Evolutionary conservation across 2,329 filamentous ascomycete genomes (phyloP).

Genomic region (Bipolaris gigantea): DNA sequence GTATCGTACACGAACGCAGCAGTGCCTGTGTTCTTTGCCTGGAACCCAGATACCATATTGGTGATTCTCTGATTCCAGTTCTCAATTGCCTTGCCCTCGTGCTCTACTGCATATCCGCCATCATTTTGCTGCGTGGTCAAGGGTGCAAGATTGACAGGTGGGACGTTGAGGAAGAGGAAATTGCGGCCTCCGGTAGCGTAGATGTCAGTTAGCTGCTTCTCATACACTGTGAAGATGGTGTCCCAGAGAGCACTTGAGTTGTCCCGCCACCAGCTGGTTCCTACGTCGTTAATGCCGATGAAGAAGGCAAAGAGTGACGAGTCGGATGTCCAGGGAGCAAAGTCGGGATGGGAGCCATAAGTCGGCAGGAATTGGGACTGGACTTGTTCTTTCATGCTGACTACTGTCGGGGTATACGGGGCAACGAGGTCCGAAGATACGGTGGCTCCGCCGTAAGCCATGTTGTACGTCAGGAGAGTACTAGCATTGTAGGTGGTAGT

Average conservation of each 20-base stretch:
- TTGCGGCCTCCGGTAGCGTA: slow-evolving; percentile 53
- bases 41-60: slow-evolving; percentile 48
- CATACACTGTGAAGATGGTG: slow-evolving; percentile 45
- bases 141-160: slow-evolving; percentile 57
- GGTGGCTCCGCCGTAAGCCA: slow-evolving; percentile 54
- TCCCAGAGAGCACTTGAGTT: slow-evolving; percentile 39
- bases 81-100: slow-evolving; percentile 50
- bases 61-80: slow-evolving; percentile 56
- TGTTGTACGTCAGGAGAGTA: slow-evolving; percentile 54
- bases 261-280: slow-evolving; percentile 51
- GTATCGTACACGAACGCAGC: slow-evolving; percentile 58
- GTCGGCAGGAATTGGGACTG: slow-evolving; percentile 47
- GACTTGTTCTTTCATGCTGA: slow-evolving; percentile 57
- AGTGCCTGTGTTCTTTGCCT: slow-evolving; percentile 43
- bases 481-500: slow-evolving; percentile 45
- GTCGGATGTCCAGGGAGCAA: slow-evolving; percentile 48
- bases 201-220: slow-evolving; percentile 43
- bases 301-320: slow-evolving; percentile 56
- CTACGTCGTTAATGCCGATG: slow-evolving; percentile 62
- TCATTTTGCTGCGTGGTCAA: slow-evolving; percentile 47
- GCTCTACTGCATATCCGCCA: slow-evolving; percentile 33
- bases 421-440: slow-evolving; percentile 48
- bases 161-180: slow-evolving; percentile 54
- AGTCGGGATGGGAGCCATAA: slow-evolving; percentile 42
- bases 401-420: slow-evolving; percentile 54